Evolutionary conservation across 2,329 filamentous ascomycete genomes (phyloP).

Genomic region (Penicillium sp.): DNA sequence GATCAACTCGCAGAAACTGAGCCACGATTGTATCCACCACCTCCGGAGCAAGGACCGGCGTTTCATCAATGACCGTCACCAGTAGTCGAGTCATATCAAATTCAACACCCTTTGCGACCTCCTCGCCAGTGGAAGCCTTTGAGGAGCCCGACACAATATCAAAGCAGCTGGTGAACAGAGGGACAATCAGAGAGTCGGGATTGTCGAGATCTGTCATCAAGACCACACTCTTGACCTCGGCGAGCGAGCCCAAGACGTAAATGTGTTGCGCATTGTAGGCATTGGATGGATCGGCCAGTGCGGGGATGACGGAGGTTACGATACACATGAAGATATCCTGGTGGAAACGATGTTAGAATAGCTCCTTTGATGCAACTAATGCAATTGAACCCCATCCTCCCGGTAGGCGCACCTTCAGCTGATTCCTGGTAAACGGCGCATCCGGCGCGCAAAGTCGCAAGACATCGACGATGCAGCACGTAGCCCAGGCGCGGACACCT

Average conservation of each 20-base stretch:
- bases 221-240: slow-evolving; percentile 91
- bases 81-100: slow-evolving; percentile 87
- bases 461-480: slow-evolving; percentile 89
- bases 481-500: slow-evolving; percentile 83
- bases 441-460: slow-evolving; percentile 89
- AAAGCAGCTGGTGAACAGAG: slow-evolving; percentile 85
- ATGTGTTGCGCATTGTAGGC: slow-evolving; percentile 92
- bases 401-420: slow-evolving; percentile 70
- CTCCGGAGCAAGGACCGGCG: slow-evolving; percentile 68
- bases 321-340: slow-evolving; percentile 93
- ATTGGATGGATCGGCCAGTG: slow-evolving; percentile 79
- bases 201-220: slow-evolving; percentile 84
- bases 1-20: slow-evolving; percentile 87
- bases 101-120: slow-evolving; percentile 88
- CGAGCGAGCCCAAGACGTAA: slow-evolving; percentile 82
- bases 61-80: slow-evolving; percentile 82
- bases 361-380: not conserved
- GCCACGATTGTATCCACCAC: slow-evolving; percentile 92
- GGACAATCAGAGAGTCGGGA: slow-evolving; percentile 72
- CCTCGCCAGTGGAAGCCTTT: slow-evolving; percentile 71
- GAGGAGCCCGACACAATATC: slow-evolving; percentile 81
- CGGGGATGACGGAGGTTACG: slow-evolving; percentile 76
- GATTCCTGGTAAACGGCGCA: slow-evolving; percentile 84
- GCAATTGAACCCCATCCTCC: not conserved
- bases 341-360: slow-evolving; percentile 5